Conservation (phyloP, 78 protist genomes). For the Cavenderia fasciculata region DNA sequence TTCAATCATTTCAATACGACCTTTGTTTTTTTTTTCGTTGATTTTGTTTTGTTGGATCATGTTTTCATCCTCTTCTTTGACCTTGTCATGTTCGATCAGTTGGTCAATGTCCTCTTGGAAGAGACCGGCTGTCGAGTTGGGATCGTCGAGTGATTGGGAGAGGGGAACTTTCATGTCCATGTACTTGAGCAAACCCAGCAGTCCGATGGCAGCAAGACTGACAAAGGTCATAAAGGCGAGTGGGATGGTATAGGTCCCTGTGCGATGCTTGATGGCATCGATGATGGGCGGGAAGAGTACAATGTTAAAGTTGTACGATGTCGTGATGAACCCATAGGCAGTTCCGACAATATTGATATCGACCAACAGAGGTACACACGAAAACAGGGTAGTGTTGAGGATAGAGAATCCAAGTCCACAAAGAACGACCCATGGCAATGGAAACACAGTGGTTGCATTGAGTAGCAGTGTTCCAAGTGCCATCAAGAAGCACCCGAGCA, state of each 20-base stretch:
- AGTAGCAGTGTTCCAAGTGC: slow-evolving; percentile 14
- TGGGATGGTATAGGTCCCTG: slow-evolving; percentile 13
- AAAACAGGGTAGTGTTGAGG: slow-evolving; percentile 36
- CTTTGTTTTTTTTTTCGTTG: too few relatives aligned
- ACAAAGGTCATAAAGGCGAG: neutral
- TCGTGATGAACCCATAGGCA: slow-evolving; percentile 35
- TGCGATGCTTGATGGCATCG: neutral
- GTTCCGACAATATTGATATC: slow-evolving; percentile 66
- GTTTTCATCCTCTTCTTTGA: too few relatives aligned
- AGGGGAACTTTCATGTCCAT: slow-evolving; percentile 33
- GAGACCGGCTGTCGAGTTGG: slow-evolving; percentile 21
- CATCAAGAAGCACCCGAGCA: slow-evolving; percentile 6
- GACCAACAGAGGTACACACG: slow-evolving; percentile 51
- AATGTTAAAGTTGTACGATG: slow-evolving; percentile 24
- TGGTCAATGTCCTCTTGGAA: too few relatives aligned
- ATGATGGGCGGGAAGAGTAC: slow-evolving; percentile 49
- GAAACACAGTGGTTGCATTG: slow-evolving; percentile 29
- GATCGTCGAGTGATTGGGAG: slow-evolving; percentile 25
- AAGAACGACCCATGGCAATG: slow-evolving; percentile 46
- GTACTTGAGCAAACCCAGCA: neutral
- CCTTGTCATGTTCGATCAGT: too few relatives aligned
- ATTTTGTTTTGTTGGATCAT: too few relatives aligned
- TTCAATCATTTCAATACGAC: too few relatives aligned
- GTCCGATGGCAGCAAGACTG: neutral
- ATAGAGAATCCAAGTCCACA: slow-evolving; percentile 50